A percentile compares a stretch with the other conserved stretches of the same genome.
phyloP scores from a whole-genome alignment of 139 green algal genomes.

The Edaphochlamys debaryana region DNA sequence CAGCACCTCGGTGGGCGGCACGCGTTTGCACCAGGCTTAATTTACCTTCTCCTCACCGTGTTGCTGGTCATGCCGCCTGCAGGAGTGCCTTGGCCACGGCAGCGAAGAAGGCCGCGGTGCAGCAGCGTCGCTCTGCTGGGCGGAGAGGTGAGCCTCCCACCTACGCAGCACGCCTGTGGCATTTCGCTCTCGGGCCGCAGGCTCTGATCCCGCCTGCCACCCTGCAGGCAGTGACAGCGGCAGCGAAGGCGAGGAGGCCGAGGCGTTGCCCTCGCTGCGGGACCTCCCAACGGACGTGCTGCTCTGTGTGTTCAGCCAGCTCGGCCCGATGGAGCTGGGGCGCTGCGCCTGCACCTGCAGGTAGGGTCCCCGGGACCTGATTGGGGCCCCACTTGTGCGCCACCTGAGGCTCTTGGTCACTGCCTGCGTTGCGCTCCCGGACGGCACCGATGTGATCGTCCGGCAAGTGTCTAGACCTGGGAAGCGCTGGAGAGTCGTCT shows the following conservation, averaged over 20 bases:
- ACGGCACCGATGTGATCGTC: too few species aligned
- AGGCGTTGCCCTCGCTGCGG: neutral
- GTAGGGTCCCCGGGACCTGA: neutral
- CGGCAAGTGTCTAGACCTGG: too few species aligned
- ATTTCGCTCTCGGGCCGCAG: neutral
- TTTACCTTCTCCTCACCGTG: too few species aligned
- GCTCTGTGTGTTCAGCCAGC: neutral
- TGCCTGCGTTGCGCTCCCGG: too few species aligned
- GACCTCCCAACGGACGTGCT: conserved; percentile 38
- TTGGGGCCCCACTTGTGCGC: too few species aligned
- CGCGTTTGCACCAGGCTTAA: too few species aligned
- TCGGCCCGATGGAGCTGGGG: conserved; percentile 27
- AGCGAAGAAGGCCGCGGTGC: neutral
- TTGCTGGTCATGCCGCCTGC: too few species aligned
- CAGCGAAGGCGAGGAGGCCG: neutral
- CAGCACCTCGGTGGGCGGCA: neutral
- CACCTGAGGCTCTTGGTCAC: too few species aligned
- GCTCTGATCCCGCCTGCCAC: too few species aligned
- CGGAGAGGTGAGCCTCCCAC: neutral
- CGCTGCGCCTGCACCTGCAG: conserved; percentile 34
- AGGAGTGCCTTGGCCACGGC: neutral
- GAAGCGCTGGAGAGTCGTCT: too few species aligned
- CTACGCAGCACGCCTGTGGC: too few species aligned
- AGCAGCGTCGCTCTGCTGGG: neutral
- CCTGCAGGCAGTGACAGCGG: neutral